Conservation (phyloP, 1,284 basidiomycete genomes). For the Apiotrichum sp. region DNA sequence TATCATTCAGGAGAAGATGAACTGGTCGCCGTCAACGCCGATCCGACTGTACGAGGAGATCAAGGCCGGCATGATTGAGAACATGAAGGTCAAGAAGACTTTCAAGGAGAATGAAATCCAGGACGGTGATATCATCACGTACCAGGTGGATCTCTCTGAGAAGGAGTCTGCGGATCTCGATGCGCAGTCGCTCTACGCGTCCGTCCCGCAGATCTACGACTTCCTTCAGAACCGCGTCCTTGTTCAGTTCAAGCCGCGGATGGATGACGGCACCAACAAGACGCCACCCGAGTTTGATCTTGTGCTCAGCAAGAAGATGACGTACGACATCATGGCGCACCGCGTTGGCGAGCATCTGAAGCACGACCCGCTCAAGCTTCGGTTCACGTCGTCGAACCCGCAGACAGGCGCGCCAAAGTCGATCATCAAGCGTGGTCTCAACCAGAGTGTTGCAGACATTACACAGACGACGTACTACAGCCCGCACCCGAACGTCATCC, state of each 20-base stretch:
- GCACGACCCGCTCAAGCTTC: constrained; percentile 92
- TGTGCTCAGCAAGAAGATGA: constrained; percentile 96
- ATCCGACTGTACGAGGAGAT: constrained; percentile 99
- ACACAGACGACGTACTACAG: constrained; percentile 82
- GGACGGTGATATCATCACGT: constrained; percentile 98
- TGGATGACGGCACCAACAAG: constrained; percentile 69
- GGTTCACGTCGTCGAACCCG: constrained; percentile 94
- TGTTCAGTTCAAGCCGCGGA: constrained; percentile 93
- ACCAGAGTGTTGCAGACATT: constrained; percentile 94
- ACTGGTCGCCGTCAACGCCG: constrained; percentile 90
- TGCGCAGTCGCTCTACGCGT: constrained; percentile 85
- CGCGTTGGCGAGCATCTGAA: constrained; percentile 86
- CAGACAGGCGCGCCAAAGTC: constrained; percentile 81
- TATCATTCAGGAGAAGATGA: constrained; percentile 91
- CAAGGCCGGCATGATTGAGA: constrained; percentile 99
- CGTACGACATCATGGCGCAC: constrained; percentile 91
- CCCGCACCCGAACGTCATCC: constrained; percentile 71
- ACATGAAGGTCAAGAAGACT: constrained; percentile 92
- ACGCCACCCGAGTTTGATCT: constrained; percentile 66
- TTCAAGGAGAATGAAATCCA: constrained; percentile 98
- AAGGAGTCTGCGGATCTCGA: constrained; percentile 92
- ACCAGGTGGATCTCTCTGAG: constrained; percentile 93
- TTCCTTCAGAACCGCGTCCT: constrained; percentile 97
- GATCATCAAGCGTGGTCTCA: constrained; percentile 86
- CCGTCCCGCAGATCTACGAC: constrained; percentile 93